phyloP scores from a whole-genome alignment of 371 early-diverging fungal genomes.

The Cokeromyces recurvatus region DNA sequence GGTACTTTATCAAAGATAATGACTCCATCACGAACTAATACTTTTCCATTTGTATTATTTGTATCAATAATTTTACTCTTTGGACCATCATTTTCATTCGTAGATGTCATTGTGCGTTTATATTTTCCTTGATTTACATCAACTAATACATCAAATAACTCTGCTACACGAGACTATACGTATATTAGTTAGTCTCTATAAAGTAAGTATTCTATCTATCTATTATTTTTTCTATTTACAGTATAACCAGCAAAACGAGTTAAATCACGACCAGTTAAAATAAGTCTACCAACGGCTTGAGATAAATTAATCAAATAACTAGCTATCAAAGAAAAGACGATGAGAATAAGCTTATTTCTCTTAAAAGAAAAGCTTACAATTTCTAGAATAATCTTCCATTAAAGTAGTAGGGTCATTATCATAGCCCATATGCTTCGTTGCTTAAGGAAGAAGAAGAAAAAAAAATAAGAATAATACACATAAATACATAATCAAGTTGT shows the following conservation, averaged over 20 bases:
- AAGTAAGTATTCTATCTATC: not conserved
- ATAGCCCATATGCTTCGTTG: constrained; percentile 56
- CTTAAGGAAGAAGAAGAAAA: too few species aligned
- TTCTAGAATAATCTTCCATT: constrained; percentile 83
- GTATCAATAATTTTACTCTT: constrained; percentile 35
- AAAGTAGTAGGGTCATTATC: constrained; percentile 71
- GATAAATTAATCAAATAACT: constrained; percentile 83
- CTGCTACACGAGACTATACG: constrained; percentile 66
- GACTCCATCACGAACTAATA: constrained; percentile 59
- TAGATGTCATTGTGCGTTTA: constrained; percentile 56
- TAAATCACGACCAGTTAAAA: constrained; percentile 77
- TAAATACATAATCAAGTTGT: too few species aligned
- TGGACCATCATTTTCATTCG: constrained; percentile 31
- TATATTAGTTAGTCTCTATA: not conserved
- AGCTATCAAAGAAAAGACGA: constrained; percentile 30
- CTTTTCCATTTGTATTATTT: constrained; percentile 53
- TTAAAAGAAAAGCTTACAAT: constrained; percentile 45
- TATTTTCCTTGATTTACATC: constrained; percentile 69
- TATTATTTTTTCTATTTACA: constrained; percentile 15
- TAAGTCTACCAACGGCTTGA: constrained; percentile 82
- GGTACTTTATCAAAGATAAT: constrained; percentile 88
- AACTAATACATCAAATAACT: constrained; percentile 65
- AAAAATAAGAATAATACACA: too few species aligned
- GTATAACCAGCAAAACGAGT: constrained; percentile 78
- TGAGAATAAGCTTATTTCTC: too few species aligned